Percentiles rank a stretch among this genome's conserved stretches.
Evolutionary conservation across 768 basidiomycete species (phyloP).

Genomic region (Naganishia kalamii): DNA sequence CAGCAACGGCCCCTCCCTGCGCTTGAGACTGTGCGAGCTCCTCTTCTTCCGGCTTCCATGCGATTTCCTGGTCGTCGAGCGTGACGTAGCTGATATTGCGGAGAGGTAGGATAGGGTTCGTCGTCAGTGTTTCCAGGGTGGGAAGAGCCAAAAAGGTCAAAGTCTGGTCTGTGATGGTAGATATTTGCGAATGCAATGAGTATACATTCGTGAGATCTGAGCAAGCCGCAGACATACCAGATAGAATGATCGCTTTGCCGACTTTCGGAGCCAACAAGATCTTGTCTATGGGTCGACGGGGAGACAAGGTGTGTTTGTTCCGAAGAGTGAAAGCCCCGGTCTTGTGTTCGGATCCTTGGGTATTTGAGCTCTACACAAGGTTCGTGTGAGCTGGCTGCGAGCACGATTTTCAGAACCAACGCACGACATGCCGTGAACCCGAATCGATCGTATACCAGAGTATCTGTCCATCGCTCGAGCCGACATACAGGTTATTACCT

Average conservation of each 20-base stretch:
- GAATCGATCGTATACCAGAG: conserved; percentile 68
- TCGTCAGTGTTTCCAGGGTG: conserved; percentile 64
- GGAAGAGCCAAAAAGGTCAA: conserved; percentile 77
- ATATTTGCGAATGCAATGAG: conserved; percentile 45
- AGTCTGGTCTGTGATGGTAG: conserved; percentile 43
- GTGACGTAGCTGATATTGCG: conserved; percentile 73
- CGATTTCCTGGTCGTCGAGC: conserved; percentile 62
- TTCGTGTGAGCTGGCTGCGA: background rate
- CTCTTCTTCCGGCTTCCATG: conserved; percentile 40
- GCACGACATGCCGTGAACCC: conserved; percentile 17
- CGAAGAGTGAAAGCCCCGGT: conserved; percentile 48
- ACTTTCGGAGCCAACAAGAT: conserved; percentile 73
- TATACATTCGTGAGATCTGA: conserved; percentile 47
- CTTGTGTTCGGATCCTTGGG: conserved; percentile 54
- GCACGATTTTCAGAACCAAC: conserved; percentile 18
- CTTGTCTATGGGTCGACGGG: conserved; percentile 67
- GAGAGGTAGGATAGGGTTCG: conserved; percentile 62
- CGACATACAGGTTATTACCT: conserved; percentile 82
- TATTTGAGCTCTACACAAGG: conserved; percentile 24
- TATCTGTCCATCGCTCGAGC: conserved; percentile 76
- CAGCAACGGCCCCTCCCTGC: background rate
- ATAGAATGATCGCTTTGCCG: conserved; percentile 65
- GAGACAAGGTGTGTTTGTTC: conserved; percentile 64
- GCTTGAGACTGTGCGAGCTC: background rate
- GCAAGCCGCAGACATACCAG: conserved; percentile 52